Evolutionary conservation across 2,329 filamentous ascomycete genomes (phyloP), one percentile per base, ranked within the genome.

Genomic region (Trichoderma sp.): DNA sequence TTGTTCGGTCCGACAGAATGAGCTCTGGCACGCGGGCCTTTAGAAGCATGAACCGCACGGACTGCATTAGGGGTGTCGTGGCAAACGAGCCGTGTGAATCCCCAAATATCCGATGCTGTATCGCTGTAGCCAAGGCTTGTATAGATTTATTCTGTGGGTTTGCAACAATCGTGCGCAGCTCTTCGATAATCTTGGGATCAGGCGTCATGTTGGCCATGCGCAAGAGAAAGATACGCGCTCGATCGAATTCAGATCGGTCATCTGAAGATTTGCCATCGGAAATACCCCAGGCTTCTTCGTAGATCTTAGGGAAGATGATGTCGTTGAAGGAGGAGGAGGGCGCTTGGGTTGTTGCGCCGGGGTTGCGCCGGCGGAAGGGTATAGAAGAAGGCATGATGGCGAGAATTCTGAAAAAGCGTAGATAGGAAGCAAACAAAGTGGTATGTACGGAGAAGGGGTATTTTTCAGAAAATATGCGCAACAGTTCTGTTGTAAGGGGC

Each of bases 1-100:
- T 68, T 10, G 73, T 71, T 17, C 71, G 70, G 8, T 76, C 73
- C 13, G 71, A 71, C 25, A 71, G 70, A 9, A 73, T 71, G 19
- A 67, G 61, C 19, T 74, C 69, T 15, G 72, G 72, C 1, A 76
- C 69, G 9, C 68, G 67, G 7, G 74, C 71, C 71, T 75, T 78
- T 71, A 78, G 72, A 6, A 78, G 70, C 70, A 79, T 74, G 68
- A 78, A 79, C 10, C 77, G 77, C 42, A 78, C 70, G 25, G 74
- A 73, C 64, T 79, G 77, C 22, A 78, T 69, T 17, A 79, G 64
- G 1, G 76, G 75, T 3, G 74, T 78, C 2, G 73, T 68, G 12
- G 65, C 67, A 67, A 79, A 79, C 1, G 72, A 72, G 25, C 70
- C 70, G 64, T 78, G 78, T 4, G 73, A 72, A 60, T 74, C 70